Percentiles rank a stretch among this genome's conserved stretches.
phyloP scores from a whole-genome alignment of 345 rosid genomes.

The Brassica carinata region DNA sequence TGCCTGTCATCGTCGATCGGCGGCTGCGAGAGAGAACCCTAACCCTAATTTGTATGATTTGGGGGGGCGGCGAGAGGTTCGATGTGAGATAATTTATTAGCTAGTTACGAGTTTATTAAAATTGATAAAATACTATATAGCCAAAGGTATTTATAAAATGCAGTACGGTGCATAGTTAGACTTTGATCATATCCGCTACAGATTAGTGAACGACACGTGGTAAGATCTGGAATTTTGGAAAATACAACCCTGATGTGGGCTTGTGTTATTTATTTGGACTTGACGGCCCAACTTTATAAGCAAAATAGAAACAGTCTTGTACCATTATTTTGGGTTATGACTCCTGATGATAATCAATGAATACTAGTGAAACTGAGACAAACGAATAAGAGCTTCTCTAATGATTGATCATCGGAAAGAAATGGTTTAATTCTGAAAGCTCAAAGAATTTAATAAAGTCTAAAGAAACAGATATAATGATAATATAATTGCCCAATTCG shows the following conservation, averaged over 20 bases:
- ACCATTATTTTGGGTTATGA: not conserved
- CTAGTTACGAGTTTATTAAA: not conserved
- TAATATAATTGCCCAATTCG: no score
- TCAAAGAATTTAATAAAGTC: no score
- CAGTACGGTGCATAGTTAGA: conserved; percentile 21
- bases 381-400: no score
- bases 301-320: not conserved
- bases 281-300: not conserved
- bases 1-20: conserved; percentile 70
- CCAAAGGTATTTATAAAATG: conserved; percentile 11
- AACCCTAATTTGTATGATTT: conserved; percentile 33
- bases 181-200: conserved; percentile 2
- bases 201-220: conserved; percentile 30
- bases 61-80: conserved; percentile 7
- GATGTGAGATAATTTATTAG: not conserved
- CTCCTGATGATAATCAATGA: no score
- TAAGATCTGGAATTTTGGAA: not conserved
- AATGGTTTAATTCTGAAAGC: no score
- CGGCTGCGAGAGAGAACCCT: conserved; percentile 33
- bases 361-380: no score
- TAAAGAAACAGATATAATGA: no score
- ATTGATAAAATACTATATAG: not conserved
- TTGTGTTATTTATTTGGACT: not conserved
- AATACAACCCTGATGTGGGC: not conserved
- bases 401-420: no score